These are phyloP conservation scores for Coemansia sp. DNA, from an alignment of 192 early-diverging fungal species.

Conservation along the genomic window DNA sequence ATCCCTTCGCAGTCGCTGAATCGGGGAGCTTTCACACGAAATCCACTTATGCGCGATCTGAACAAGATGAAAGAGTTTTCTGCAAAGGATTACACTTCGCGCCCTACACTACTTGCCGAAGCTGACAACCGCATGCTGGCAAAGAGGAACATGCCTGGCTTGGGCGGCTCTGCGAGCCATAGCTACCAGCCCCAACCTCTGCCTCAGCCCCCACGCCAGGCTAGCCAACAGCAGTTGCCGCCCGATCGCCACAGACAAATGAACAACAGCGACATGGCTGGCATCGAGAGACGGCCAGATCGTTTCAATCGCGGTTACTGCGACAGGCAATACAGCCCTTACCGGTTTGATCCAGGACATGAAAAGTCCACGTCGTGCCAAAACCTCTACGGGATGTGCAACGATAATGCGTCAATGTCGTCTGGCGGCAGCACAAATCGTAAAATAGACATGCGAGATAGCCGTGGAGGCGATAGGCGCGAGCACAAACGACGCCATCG, in stretches of 20 bases:
- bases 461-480: conserved; percentile 4
- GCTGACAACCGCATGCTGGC: conserved; percentile 44
- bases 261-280: not conserved
- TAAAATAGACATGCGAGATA: not conserved
- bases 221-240: not conserved
- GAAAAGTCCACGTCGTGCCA: conserved; percentile 18
- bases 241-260: not conserved
- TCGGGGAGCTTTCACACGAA: conserved; percentile 31
- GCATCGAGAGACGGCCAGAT: not conserved
- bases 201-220: conserved; percentile 9
- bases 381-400: conserved; percentile 10
- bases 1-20: conserved; percentile 25
- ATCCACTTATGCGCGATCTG: conserved; percentile 54
- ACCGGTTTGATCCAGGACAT: conserved; percentile 8
- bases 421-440: conserved; percentile 23
- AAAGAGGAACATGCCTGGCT: conserved; percentile 49
- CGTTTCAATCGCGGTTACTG: not conserved
- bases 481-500: conserved; percentile 11
- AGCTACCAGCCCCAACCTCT: conserved; percentile 41
- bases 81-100: conserved; percentile 37
- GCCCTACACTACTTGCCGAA: conserved; percentile 52
- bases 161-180: conserved; percentile 46
- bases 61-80: conserved; percentile 54
- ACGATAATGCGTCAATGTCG: conserved; percentile 18
- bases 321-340: conserved; percentile 6